Conservation (phyloP, 2,329 filamentous ascomycete genomes). For the Penicillium expansum region DNA sequence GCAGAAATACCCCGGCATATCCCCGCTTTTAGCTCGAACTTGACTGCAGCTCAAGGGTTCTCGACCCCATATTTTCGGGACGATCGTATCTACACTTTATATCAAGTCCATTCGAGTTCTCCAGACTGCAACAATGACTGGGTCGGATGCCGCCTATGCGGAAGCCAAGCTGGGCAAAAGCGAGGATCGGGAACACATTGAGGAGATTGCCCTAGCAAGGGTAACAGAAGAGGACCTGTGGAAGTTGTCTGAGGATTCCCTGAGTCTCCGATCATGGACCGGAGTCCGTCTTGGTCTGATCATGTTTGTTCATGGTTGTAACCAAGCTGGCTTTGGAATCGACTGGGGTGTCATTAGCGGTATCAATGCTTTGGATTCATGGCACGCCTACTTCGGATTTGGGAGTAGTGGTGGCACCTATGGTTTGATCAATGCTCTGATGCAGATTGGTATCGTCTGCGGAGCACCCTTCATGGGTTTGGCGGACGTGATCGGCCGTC, state of each 20-base stretch:
- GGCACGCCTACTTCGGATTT: conserved; percentile 48
- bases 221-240: conserved; percentile 50
- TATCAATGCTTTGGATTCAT: conserved; percentile 45
- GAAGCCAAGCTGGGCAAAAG: conserved; percentile 9
- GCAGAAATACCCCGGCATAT: conserved; percentile 13
- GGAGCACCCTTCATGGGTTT: conserved; percentile 52
- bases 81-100: background rate
- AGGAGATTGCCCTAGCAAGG: conserved; percentile 47
- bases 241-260: conserved; percentile 42
- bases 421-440: conserved; percentile 48
- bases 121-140: conserved; percentile 1
- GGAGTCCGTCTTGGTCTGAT: conserved; percentile 44
- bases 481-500: conserved; percentile 53
- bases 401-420: conserved; percentile 41
- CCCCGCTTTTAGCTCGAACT: background rate
- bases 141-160: background rate
- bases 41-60: background rate
- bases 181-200: conserved; percentile 30
- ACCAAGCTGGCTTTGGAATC: conserved; percentile 50
- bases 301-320: conserved; percentile 49
- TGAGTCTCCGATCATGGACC: conserved; percentile 43
- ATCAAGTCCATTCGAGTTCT: background rate
- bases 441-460: conserved; percentile 48
- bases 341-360: conserved; percentile 52
- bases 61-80: background rate